Base-by-base conservation (phyloP, 2,329 filamentous ascomycete genomes). In the Hypoxylon sp. region DNA sequence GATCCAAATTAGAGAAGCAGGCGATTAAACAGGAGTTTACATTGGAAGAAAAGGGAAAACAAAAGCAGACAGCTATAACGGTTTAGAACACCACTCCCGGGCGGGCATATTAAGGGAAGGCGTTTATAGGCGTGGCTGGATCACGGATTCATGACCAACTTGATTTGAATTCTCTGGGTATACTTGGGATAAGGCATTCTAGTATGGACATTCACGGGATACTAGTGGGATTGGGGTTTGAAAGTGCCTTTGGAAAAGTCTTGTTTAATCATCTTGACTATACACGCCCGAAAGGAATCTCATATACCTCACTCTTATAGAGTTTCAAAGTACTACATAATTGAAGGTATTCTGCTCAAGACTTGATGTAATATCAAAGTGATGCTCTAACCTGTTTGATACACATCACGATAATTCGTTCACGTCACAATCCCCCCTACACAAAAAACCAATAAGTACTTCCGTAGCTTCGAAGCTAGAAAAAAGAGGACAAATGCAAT, bases 1-100 rank as follows among this genome's bases (percentile, higher is more conserved):
- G 61, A 30, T 51, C 58, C 20, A 51, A 60, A 30, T 25, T 63
- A 15, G 53, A 63, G 12, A 65, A 47, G 25, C 54, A 56, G 41
- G 47, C 55, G 11, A 49, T 54, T 11, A 42, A 50, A 26, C 43
- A 52, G 13, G 54, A 55, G 12, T 11, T 45, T 15, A 62, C 65
- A 34, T 20, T 61, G 2, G 57, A 65, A 36, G 49, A 51, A 23
- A 58, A 62, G 29, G 57, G 58, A 4, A 44, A 19, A 34, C 20
- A 52, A 50, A 31, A 21, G 16, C 34, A 23, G 19, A 20, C 11
- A 26, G 27, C 42, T 30, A 20, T 11, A 20, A 19, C 9, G 15
- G 13, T 31, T 35, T 25, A 42, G 23, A 47, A 35, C 26, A 34
- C 20, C 29, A 11, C 32, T 25, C 17, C 3, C 9, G 34, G 40